Base-by-base conservation (phyloP, 805 yeast genomes). In the Cyberlindnera maclurae region DNA sequence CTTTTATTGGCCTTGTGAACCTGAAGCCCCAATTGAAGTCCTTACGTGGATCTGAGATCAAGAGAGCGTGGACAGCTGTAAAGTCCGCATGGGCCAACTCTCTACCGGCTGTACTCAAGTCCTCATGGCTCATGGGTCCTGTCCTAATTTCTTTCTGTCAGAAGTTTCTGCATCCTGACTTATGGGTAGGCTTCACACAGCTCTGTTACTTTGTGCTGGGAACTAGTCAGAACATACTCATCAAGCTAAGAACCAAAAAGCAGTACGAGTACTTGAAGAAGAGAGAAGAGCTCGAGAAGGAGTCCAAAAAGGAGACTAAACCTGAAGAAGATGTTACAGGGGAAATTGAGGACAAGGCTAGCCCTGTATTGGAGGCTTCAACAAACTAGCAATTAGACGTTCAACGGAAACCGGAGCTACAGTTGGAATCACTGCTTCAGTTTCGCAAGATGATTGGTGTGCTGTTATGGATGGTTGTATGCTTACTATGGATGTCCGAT, bases 171-270 rank as follows among this genome's bases (percentile, higher is more conserved):
- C 63, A 67, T 8, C 79, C 80, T 2, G 75, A 77, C 49, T 59
- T 71, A 24, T 79, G 87, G 87, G 78, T 75, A 10, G 75, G 75
- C 3, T 79, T 77, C 53, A 77, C 77, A 59, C 72, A 70, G 46
- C 45, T 74, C 26, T 72, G 78, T 16, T 77, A 71, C 50, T 78
- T 78, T 46, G 52, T 78, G 5, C 59, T 79, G 40, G 83, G 83
- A 1, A 79, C 85, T 2, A 66, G 68, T 39, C 82, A 79, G 48
- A 79, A 79, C 51, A 69, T 76, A 5, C 62, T 67, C 53, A 61
- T 79, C 45, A 77, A 77, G 56, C 40, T 59, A 44, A 57, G 51
- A 31, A 45, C 52, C 34, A 61, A 55, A 40, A 43, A 52, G 40
- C 38, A 39, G 4, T 26, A 42, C 7, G 50, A 47, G 16, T 39